Evolutionary conservation across 73 alveolate species (phyloP).

Genomic region (Paramecium primaurelia): DNA sequence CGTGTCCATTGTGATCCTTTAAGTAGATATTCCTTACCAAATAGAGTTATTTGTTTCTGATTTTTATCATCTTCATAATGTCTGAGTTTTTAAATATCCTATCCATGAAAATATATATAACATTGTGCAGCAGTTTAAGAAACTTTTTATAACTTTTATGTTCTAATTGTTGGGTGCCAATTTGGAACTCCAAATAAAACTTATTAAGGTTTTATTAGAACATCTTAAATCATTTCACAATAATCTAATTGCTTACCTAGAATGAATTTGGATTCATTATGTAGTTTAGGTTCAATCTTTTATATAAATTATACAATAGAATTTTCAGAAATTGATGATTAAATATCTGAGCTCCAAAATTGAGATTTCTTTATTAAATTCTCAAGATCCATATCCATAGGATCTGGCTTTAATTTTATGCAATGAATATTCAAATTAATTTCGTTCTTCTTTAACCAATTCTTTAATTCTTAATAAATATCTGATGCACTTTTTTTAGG

Average conservation of each 20-base stretch:
- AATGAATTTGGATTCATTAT: background rate
- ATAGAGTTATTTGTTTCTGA: background rate
- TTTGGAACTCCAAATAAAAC: background rate
- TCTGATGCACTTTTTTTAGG: background rate
- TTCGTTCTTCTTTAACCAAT: background rate
- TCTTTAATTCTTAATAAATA: background rate
- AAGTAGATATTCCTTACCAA: background rate
- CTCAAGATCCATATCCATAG: background rate
- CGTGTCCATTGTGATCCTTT: background rate
- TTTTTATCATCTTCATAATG: background rate
- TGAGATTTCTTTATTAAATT: background rate
- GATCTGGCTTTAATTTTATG: background rate
- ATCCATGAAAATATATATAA: background rate
- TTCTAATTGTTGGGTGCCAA: background rate
- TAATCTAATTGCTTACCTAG: conserved; percentile 3
- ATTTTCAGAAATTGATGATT: background rate
- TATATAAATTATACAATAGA: background rate
- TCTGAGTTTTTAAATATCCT: background rate
- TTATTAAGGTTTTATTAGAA: background rate
- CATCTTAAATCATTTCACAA: background rate
- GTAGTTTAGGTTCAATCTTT: background rate
- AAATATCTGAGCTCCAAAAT: background rate
- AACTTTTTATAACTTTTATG: background rate
- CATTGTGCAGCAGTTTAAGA: background rate
- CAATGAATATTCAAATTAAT: background rate